Percentiles rank a stretch among this genome's conserved stretches.
Evolutionary conservation across 768 basidiomycete genomes (phyloP).

Genomic region (Solioccasus polychromus): DNA sequence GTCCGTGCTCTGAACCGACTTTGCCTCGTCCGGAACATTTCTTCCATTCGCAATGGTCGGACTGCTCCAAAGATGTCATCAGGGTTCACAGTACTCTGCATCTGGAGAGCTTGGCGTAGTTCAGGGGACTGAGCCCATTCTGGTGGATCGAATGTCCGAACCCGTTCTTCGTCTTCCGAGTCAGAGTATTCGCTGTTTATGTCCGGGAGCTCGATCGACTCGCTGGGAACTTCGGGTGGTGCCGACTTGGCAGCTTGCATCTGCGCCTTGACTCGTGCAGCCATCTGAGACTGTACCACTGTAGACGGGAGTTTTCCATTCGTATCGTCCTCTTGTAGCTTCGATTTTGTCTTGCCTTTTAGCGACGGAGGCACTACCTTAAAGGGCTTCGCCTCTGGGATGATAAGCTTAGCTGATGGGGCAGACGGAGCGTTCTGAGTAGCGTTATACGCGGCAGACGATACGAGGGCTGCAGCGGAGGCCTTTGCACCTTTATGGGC

Average conservation of each 20-base stretch:
- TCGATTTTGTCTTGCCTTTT: slow-evolving; percentile 52
- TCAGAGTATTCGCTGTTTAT: slow-evolving; percentile 97
- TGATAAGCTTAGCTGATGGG: slow-evolving; percentile 30
- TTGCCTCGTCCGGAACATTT: slow-evolving; percentile 78
- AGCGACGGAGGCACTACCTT: slow-evolving; percentile 35
- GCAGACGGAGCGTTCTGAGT: slow-evolving; percentile 30
- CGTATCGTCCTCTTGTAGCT: slow-evolving; percentile 46
- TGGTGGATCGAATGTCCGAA: slow-evolving; percentile 70
- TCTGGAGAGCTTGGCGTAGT: slow-evolving; percentile 71
- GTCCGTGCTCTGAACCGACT: slow-evolving; percentile 86
- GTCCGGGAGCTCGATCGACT: slow-evolving; percentile 90
- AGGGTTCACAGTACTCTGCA: slow-evolving; percentile 84
- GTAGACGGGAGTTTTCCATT: slow-evolving; percentile 56
- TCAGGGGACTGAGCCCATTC: slow-evolving; percentile 93
- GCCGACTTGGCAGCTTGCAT: slow-evolving; percentile 55
- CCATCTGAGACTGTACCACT: slow-evolving; percentile 63
- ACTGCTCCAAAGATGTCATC: slow-evolving; percentile 92
- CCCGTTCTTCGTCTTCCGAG: slow-evolving; percentile 86
- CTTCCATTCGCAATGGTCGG: slow-evolving; percentile 85
- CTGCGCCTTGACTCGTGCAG: slow-evolving; percentile 66
- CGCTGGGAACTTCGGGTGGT: slow-evolving; percentile 55
- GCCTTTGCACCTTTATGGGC: slow-evolving; percentile 38
- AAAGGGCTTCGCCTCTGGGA: slow-evolving; percentile 32
- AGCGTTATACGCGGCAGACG: slow-evolving; percentile 40
- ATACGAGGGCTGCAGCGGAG: slow-evolving; percentile 31